These are phyloP conservation scores for Ceratobasidium sp. DNA, from an alignment of 1,284 basidiomycete genomes.

Conservation along the genomic window DNA sequence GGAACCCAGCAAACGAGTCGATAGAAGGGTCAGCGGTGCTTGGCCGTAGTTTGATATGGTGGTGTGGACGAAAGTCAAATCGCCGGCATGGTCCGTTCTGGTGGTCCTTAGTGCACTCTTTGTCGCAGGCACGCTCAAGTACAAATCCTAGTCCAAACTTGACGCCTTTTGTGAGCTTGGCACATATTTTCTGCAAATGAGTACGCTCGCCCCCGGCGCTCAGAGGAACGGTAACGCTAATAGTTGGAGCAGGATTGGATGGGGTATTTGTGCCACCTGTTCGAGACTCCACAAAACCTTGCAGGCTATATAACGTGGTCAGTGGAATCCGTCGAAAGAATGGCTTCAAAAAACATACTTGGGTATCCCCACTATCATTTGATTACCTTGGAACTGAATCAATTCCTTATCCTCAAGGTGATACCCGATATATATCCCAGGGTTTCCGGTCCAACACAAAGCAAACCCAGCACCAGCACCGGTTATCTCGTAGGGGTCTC, in stretches of 20 bases:
- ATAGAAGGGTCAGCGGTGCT: constrained; percentile 38
- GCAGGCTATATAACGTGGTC: constrained; percentile 36
- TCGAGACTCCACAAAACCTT: constrained; percentile 49
- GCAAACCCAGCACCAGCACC: constrained; percentile 90
- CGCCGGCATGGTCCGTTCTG: constrained; percentile 83
- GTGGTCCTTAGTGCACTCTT: constrained; percentile 68
- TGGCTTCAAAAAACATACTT: constrained; percentile 61
- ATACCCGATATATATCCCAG: constrained; percentile 76
- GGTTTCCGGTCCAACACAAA: constrained; percentile 82
- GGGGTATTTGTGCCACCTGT: constrained; percentile 20
- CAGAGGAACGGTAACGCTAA: background rate
- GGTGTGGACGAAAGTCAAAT: constrained; percentile 86
- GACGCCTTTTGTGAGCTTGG: constrained; percentile 87
- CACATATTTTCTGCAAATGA: constrained; percentile 64
- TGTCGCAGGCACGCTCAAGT: constrained; percentile 84
- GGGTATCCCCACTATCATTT: constrained; percentile 83
- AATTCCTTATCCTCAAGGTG: constrained; percentile 80
- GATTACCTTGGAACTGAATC: constrained; percentile 83
- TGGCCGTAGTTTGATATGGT: constrained; percentile 70
- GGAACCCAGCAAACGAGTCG: constrained; percentile 90
- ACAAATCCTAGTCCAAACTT: constrained; percentile 88
- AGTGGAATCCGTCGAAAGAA: background rate
- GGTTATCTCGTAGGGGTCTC: constrained; percentile 79
- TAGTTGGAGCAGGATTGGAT: background rate
- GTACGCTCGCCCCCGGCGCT: background rate